phyloP scores from a whole-genome alignment of 2,329 filamentous ascomycete genomes.

The Seiridium unicorne region DNA sequence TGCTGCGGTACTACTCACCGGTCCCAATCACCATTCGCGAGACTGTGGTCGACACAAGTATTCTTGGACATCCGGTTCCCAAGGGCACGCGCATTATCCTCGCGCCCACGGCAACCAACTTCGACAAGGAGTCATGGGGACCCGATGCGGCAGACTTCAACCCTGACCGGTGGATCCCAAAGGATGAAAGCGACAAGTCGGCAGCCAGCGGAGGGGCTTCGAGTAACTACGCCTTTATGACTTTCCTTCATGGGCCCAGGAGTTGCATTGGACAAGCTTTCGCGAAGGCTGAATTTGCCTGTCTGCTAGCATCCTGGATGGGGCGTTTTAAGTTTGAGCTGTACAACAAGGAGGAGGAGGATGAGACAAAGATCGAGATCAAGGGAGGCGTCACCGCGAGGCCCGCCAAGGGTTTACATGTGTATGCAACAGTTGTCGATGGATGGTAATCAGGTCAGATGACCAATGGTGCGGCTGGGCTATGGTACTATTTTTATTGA shows the following conservation, averaged over 20 bases:
- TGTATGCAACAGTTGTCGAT: constrained; percentile 64
- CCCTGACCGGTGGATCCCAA: constrained; percentile 70
- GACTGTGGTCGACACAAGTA: constrained; percentile 52
- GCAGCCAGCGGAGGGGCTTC: constrained; percentile 67
- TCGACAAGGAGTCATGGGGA: constrained; percentile 70
- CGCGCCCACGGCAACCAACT: constrained; percentile 67
- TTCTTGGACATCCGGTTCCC: constrained; percentile 58
- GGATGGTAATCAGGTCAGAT: constrained; percentile 52
- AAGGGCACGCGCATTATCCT: constrained; percentile 66
- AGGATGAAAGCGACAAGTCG: constrained; percentile 31
- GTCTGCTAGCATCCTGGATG: constrained; percentile 73
- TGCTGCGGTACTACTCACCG: constrained; percentile 38
- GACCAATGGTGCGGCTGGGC: no score
- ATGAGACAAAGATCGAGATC: constrained; percentile 66
- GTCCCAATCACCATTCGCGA: constrained; percentile 59
- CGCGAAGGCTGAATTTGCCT: constrained; percentile 81
- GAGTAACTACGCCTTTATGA: constrained; percentile 76
- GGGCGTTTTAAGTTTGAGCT: constrained; percentile 69
- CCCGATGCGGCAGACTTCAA: constrained; percentile 71
- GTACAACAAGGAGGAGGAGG: constrained; percentile 57
- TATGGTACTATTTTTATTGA: no score
- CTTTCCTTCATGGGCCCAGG: constrained; percentile 82
- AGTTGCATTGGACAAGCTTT: constrained; percentile 84
- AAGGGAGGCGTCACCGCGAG: constrained; percentile 69
- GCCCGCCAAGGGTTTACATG: constrained; percentile 70